These are phyloP conservation scores for Pythium phragmiticola DNA, from an alignment of 352 stramenopile species.

Conservation along the genomic window DNA sequence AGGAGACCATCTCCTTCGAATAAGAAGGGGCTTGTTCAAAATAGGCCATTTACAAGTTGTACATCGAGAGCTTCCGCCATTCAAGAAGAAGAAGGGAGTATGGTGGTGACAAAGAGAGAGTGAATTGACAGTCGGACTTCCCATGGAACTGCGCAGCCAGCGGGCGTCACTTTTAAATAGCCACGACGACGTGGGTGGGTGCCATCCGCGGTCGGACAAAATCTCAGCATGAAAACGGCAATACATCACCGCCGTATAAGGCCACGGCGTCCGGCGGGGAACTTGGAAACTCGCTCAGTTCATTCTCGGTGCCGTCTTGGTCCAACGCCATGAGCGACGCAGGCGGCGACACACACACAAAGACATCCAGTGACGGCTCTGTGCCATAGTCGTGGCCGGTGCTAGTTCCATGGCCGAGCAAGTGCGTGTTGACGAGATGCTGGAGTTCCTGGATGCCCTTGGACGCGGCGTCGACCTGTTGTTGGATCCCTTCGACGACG, in stretches of 20 bases:
- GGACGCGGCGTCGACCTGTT: constrained; percentile 29
- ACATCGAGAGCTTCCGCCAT: too few species aligned
- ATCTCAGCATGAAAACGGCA: constrained; percentile 22
- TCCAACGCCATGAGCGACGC: constrained; percentile 19
- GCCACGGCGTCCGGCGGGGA: constrained; percentile 6
- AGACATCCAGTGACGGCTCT: not conserved
- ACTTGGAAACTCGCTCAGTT: constrained; percentile 8
- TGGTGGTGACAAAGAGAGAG: too few species aligned
- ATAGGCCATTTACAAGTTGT: too few species aligned
- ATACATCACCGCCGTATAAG: constrained; percentile 13
- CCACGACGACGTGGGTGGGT: not conserved
- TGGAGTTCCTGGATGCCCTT: constrained; percentile 31
- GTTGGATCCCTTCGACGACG: constrained; percentile 27
- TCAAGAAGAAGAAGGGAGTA: too few species aligned
- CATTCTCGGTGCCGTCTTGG: constrained; percentile 13
- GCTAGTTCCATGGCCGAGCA: not conserved
- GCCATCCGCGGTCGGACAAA: not conserved
- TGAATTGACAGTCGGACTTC: too few species aligned
- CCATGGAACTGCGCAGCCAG: too few species aligned
- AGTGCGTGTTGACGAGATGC: constrained; percentile 25
- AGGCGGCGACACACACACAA: constrained; percentile 19
- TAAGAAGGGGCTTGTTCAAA: too few species aligned
- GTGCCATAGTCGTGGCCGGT: not conserved
- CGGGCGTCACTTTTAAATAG: constrained; percentile 14
- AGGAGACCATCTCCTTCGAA: too few species aligned